Evolutionary conservation across 306 rosid species (phyloP).

Genomic region (Gillenia trifoliata): DNA sequence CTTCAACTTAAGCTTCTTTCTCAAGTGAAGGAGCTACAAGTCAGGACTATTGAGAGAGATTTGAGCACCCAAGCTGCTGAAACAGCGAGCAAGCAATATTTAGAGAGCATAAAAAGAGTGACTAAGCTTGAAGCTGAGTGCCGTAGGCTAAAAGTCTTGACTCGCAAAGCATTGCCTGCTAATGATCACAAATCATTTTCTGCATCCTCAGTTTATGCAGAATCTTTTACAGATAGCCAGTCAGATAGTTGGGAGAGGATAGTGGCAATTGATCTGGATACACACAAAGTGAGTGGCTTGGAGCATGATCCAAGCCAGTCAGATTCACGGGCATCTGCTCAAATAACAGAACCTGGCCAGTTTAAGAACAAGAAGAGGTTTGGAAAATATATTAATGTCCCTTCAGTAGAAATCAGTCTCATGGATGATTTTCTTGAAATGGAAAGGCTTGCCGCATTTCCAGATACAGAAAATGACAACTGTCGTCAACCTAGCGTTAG

Average conservation of each 20-base stretch:
- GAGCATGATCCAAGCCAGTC: slow-evolving; percentile 36
- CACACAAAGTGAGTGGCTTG: slow-evolving; percentile 26
- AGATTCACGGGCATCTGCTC: slow-evolving; percentile 36
- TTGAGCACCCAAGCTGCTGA: slow-evolving; percentile 75
- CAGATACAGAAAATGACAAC: slow-evolving; percentile 36
- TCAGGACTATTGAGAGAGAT: slow-evolving; percentile 57
- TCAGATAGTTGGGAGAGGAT: slow-evolving; percentile 60
- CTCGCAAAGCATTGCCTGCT: slow-evolving; percentile 37
- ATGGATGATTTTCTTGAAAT: slow-evolving; percentile 94
- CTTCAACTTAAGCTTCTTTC: slow-evolving; percentile 57
- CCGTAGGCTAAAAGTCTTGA: slow-evolving; percentile 47
- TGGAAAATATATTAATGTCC: slow-evolving; percentile 28
- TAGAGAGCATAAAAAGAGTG: slow-evolving; percentile 60
- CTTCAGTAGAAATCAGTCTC: slow-evolving; percentile 61
- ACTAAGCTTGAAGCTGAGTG: slow-evolving; percentile 80
- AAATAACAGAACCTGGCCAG: slow-evolving; percentile 31
- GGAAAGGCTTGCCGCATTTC: slow-evolving; percentile 73
- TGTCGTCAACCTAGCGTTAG: slow-evolving; percentile 22
- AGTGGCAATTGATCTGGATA: slow-evolving; percentile 31
- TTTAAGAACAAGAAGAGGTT: slow-evolving; percentile 29
- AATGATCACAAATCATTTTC: slow-evolving; percentile 37
- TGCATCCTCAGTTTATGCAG: slow-evolving; percentile 42
- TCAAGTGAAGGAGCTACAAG: slow-evolving; percentile 51
- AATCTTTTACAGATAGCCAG: slow-evolving; percentile 54
- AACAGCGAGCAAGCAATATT: slow-evolving; percentile 68